Evolutionary conservation across 2,329 filamentous ascomycete species (phyloP), one percentile per base, ranked within the genome.

Genomic region (Clonostachys sp.): DNA sequence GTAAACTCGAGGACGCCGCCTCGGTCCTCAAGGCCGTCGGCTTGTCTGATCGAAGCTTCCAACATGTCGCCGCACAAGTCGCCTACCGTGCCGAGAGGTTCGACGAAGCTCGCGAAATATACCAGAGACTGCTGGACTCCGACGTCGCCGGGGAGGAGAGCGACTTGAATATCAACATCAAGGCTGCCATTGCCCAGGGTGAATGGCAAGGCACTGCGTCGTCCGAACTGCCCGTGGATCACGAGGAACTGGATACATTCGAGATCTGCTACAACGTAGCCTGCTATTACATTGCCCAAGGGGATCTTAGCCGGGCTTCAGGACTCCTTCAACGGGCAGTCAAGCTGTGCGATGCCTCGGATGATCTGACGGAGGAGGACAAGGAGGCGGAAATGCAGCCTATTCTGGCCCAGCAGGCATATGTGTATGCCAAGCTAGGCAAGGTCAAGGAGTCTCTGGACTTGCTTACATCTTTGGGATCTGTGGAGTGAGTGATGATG

Each of bases 191-290:
- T 57, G 86, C 88, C 14, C 89, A 94, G 66, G 68, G 88, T 12
- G 77, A 84, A 52, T 92, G 87, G 86, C 70, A 78, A 44, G 82
- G 81, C 5, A 70, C 72, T 44, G 76, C 58, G 14, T 49, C 56
- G 8, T 41, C 51, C 5, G 46, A 51, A 58, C 72, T 80, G 58
- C 71, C 77, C 9, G 70, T 76, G 49, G 81, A 84, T 24, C 80
- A 84, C 18, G 54, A 55, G 50, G 81, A 88, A 56, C 67, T 87
- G 24, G 86, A 91, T 52, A 80, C 84, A 3, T 94, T 94, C 56
- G 89, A 94, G 69, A 84, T 86, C 24, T 84, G 87, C 12, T 95
- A 89, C 68, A 95, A 95, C 63, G 78, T 82, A 20, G 89, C 87
- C 9, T 92, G 88, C 62, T 77, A 77, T 17, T 82, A 80, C 61